These are phyloP conservation scores for Colletotrichum sp. DNA, from an alignment of 2,329 filamentous ascomycete genomes.

Conservation along the genomic window DNA sequence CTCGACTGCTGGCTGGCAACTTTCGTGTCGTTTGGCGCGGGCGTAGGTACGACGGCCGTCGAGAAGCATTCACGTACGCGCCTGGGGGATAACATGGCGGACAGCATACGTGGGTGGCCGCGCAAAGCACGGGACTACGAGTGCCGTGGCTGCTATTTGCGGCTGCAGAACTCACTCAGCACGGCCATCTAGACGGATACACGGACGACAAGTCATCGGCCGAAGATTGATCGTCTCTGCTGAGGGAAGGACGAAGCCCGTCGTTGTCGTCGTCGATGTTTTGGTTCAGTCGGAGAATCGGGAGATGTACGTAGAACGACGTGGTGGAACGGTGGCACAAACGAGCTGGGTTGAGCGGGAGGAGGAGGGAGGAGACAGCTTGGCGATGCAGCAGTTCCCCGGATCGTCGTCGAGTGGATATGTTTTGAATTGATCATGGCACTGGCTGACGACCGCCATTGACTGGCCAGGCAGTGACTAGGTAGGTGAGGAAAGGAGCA, in stretches of 20 bases:
- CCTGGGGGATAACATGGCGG: neutral
- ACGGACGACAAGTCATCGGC: neutral
- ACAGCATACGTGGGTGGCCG: neutral
- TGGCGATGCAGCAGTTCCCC: neutral
- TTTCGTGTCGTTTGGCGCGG: neutral
- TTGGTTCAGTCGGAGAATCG: neutral
- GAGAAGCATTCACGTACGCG: neutral
- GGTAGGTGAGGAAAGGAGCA: neutral
- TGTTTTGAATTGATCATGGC: neutral
- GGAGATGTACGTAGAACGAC: neutral
- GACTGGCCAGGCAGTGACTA: neutral
- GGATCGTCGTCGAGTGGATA: neutral
- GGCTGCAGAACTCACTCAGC: neutral
- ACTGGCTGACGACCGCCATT: neutral
- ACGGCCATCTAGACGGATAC: neutral
- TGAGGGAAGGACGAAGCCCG: neutral
- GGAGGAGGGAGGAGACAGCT: neutral
- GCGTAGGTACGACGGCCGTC: neutral
- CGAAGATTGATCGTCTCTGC: neutral
- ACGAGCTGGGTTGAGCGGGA: neutral
- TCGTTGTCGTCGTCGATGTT: neutral
- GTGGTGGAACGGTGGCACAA: neutral
- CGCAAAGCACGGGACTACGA: neutral
- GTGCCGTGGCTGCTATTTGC: slow-evolving; percentile 1
- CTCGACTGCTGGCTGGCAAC: neutral